Evolutionary conservation across 495 filamentous ascomycete species (phyloP), one percentile per base, ranked within the genome.

Genomic region (Neurospora cerealis): DNA sequence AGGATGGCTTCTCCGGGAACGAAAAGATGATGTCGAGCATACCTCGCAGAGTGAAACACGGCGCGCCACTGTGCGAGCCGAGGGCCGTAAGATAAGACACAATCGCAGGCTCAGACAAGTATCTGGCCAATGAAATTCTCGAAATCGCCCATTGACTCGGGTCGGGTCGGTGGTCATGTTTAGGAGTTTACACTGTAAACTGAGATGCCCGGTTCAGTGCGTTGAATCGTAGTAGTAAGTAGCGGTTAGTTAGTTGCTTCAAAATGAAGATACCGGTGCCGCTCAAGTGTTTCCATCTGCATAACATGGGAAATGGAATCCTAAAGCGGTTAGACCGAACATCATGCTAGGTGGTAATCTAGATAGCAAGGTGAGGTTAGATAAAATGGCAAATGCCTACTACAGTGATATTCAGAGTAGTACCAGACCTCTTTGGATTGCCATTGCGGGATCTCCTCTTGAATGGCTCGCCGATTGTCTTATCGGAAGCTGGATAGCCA

Each of bases 401-500:
- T 21, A 70, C 13, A 17, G 24, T 62, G 24, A 71, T 69, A 54
- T 73, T 72, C 69, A 48, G 74, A 28, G 54, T 32, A 32, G 71
- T 70, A 73, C 69, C 41, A 69, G 70, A 32, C 60, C 60, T 73
- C 41, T 66, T 41, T 17, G 60, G n/a, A 34, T 39, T 40, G 39
- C 62, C 60, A 24, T 32, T 32, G 54, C 24, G 54, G 21, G 46
- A 54, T 60, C 21, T 60, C 4, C 24, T 32, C 48, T 62, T 32
- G 48, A 62, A 62, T 62, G 48, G 13, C 24, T 32, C 48, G 48
- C 13, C 34, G 40, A 46, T 70, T 44, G 44, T 37, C 75, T 77
- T 77, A 77, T 77, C 76, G 69, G 73, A 75, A 41, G 73, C 74
- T 32, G 28, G 54, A 62, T 19, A 34, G 28, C 54, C 76, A 76